Base-by-base conservation (phyloP, 495 filamentous ascomycete species). In the Podospora bellae-mahoneyi region DNA sequence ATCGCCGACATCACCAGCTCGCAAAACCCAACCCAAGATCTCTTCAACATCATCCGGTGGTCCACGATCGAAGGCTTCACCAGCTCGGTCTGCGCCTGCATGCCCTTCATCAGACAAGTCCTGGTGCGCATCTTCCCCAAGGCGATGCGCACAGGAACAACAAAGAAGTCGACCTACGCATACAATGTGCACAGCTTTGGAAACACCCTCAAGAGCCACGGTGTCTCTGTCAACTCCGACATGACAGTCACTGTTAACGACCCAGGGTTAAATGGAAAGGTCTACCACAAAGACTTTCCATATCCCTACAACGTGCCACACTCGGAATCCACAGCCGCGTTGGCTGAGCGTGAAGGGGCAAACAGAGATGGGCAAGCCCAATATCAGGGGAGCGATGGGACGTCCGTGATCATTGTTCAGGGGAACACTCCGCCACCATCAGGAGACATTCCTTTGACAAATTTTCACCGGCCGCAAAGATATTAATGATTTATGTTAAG, bases 61-160 rank as follows among this genome's bases (percentile, higher is more conserved):
- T 78, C 76, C 2, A 72, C 69, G 6, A 69, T 73, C 54, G 76
- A 78, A 67, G 65, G 63, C 61, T 69, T 67, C 64, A 64, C 74
- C 48, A 73, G 70, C 19, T 69, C 76, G 23, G 69, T 76, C 20
- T 75, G 76, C 39, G 69, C 76, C 2, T 78, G 74, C 67, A 71
- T 78, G 66, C 76, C 76, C 1, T 70, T 71, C 4, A 58, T 78
- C 15, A 68, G 75, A 7, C 70, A 69, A 15, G 23, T 73, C 19
- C 61, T 77, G 0, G 72, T 69, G 5, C 73, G 73, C 20, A 4
- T 67, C 0, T 73, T 75, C 62, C 73, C 73, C 44, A 48, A 48
- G 13, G 39, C 39, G 6, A 48, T 48, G 7, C 9, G 39, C 2
- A 10, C 39, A 48, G 39, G 9, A 2, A 48, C 39, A 10, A 48